These are phyloP conservation scores for Penicillium fuscoglaucum DNA, from an alignment of 2,329 filamentous ascomycete species.

Conservation along the genomic window DNA sequence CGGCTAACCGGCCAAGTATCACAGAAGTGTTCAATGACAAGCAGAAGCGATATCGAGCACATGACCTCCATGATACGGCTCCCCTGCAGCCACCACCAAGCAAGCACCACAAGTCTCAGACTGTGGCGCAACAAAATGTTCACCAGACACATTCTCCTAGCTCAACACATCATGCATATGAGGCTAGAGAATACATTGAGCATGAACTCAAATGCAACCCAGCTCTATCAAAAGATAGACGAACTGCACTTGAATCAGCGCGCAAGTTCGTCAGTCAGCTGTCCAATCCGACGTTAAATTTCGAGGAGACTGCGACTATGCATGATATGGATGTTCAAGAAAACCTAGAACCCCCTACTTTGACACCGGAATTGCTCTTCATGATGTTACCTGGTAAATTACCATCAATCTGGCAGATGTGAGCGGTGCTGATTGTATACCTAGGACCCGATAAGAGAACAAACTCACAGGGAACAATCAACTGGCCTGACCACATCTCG, in stretches of 20 bases:
- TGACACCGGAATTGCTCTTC: slow-evolving; percentile 25
- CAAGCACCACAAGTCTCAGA: slow-evolving; percentile 19
- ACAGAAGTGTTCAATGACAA: not conserved
- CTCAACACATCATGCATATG: slow-evolving; percentile 22
- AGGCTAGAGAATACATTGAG: slow-evolving; percentile 27
- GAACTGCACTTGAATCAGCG: slow-evolving; percentile 20
- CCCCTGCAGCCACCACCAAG: not conserved
- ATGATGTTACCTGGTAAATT: slow-evolving; percentile 26
- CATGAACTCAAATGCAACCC: slow-evolving; percentile 27
- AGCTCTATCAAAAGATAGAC: slow-evolving; percentile 24
- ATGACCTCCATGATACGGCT: not conserved
- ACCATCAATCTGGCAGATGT: not conserved
- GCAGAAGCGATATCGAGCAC: slow-evolving; percentile 9
- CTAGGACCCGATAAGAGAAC: slow-evolving; percentile 20
- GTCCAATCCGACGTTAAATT: slow-evolving; percentile 22
- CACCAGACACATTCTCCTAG: slow-evolving; percentile 17
- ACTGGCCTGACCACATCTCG: slow-evolving; percentile 28
- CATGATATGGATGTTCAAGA: slow-evolving; percentile 17
- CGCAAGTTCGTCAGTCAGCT: slow-evolving; percentile 24
- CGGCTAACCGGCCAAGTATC: not conserved
- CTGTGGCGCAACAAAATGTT: slow-evolving; percentile 2
- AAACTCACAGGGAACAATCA: slow-evolving; percentile 20
- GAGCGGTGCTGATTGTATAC: not conserved
- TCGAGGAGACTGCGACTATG: slow-evolving; percentile 7
- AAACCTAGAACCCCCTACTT: slow-evolving; percentile 11